These are phyloP conservation scores for Lepiota brunneoincarnata DNA, from an alignment of 768 basidiomycete species.

Conservation along the genomic window DNA sequence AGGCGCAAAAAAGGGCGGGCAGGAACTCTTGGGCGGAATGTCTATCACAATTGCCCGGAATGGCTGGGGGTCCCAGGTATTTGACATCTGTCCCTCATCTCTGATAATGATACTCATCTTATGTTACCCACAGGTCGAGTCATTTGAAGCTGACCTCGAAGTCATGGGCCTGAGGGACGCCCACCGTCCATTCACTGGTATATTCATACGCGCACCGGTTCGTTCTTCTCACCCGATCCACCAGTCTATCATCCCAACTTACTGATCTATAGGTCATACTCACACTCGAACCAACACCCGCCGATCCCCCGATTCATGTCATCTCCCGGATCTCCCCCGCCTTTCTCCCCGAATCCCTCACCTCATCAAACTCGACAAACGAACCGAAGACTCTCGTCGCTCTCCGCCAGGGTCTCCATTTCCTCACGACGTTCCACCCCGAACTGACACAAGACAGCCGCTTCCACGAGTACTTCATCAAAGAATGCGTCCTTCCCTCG, in stretches of 20 bases:
- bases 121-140: slow-evolving; percentile 64
- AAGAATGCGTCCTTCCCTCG: slow-evolving; percentile 57
- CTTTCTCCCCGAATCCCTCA: slow-evolving; percentile 37
- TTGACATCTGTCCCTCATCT: slow-evolving; percentile 17
- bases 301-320: slow-evolving; percentile 61
- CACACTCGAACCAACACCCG: slow-evolving; percentile 39
- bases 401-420: slow-evolving; percentile 75
- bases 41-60: slow-evolving; percentile 81
- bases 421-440: slow-evolving; percentile 93
- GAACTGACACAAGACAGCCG: slow-evolving; percentile 85
- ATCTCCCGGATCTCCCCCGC: slow-evolving; percentile 66
- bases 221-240: slow-evolving; percentile 21
- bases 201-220: slow-evolving; percentile 95
- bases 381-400: slow-evolving; percentile 78
- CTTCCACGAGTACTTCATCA: slow-evolving; percentile 90
- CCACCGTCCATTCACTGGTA: slow-evolving; percentile 64
- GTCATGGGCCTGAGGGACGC: slow-evolving; percentile 63
- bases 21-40: slow-evolving; percentile 81
- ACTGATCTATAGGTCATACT: slow-evolving; percentile 55
- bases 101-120: neutral
- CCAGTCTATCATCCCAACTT: slow-evolving; percentile 3
- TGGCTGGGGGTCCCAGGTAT: slow-evolving; percentile 91
- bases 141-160: slow-evolving; percentile 77
- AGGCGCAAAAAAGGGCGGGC: slow-evolving; percentile 82
- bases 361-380: slow-evolving; percentile 41